Evolutionary conservation across 345 rosid genomes (phyloP).

Genomic region (Microcos paniculata): DNA sequence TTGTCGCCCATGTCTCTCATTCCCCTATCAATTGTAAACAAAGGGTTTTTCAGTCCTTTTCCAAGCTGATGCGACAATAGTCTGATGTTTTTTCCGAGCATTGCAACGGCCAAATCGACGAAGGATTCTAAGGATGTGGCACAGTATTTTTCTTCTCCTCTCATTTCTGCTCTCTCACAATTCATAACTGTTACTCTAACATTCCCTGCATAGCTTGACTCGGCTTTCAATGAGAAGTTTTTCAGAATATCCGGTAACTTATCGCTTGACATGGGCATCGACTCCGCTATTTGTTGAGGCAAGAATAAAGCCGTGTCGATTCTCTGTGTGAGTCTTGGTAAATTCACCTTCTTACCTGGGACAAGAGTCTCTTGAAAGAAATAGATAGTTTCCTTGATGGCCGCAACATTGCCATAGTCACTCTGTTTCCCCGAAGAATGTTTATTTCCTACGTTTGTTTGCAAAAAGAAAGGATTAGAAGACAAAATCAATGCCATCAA

Average conservation of each 20-base stretch:
- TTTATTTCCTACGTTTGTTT: not conserved
- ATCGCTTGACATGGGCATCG: slow-evolving; percentile 62
- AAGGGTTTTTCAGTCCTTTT: slow-evolving; percentile 34
- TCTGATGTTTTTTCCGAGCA: slow-evolving; percentile 51
- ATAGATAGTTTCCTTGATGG: not conserved
- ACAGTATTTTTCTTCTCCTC: slow-evolving; percentile 73
- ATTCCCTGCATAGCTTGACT: slow-evolving; percentile 52
- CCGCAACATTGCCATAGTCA: slow-evolving; percentile 31
- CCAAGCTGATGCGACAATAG: slow-evolving; percentile 56
- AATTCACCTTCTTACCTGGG: not conserved
- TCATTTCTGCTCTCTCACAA: slow-evolving; percentile 57
- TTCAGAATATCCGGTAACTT: slow-evolving; percentile 46
- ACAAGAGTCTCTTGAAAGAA: not conserved
- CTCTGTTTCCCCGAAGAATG: slow-evolving; percentile 31
- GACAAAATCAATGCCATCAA: too few species aligned
- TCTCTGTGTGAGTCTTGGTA: not conserved
- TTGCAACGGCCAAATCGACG: slow-evolving; percentile 59
- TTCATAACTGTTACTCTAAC: slow-evolving; percentile 53
- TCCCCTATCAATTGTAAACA: slow-evolving; percentile 39
- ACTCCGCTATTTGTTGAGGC: slow-evolving; percentile 52
- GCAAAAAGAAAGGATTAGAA: not conserved
- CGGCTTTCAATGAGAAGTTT: slow-evolving; percentile 48
- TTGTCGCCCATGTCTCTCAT: slow-evolving; percentile 39
- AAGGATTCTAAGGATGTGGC: slow-evolving; percentile 76
- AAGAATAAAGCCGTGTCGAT: slow-evolving; percentile 46